A percentile compares a stretch with the other conserved stretches of the same genome.
phyloP scores from a whole-genome alignment of 2,329 filamentous ascomycete genomes.

The Diaporthe caulivora region DNA sequence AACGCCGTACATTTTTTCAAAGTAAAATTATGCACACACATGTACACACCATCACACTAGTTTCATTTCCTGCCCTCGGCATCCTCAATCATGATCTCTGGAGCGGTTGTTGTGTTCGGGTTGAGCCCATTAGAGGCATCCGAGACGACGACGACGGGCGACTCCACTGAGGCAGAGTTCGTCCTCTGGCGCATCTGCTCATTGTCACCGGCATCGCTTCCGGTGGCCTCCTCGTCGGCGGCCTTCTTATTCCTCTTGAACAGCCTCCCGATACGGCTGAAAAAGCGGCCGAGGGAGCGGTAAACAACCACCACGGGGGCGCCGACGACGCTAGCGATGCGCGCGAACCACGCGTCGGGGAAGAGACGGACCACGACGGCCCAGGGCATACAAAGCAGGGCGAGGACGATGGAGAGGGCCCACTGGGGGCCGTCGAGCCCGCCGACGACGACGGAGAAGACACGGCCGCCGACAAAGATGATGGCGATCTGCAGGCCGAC shows the following conservation, averaged over 20 bases:
- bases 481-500: conserved; percentile 69
- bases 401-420: conserved; percentile 37
- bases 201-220: not conserved
- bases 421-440: conserved; percentile 37
- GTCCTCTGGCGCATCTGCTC: conserved; percentile 15
- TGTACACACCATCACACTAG: not conserved
- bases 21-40: not conserved
- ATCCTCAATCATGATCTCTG: conserved; percentile 30
- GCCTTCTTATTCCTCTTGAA: conserved; percentile 35
- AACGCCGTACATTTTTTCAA: conserved; percentile 4
- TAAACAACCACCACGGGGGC: conserved; percentile 48
- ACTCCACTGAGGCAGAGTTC: not conserved
- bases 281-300: conserved; percentile 40
- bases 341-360: conserved; percentile 58
- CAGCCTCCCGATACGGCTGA: conserved; percentile 39
- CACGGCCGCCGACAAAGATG: conserved; percentile 67
- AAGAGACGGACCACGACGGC: conserved; percentile 62
- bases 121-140: not conserved
- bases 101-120: not conserved
- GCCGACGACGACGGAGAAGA: conserved; percentile 44
- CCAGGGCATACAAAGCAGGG: conserved; percentile 61
- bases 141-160: conserved; percentile 20
- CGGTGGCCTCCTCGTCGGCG: conserved; percentile 24
- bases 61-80: not conserved
- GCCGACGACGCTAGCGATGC: conserved; percentile 47